Evolutionary conservation across 2,329 filamentous ascomycete genomes (phyloP), one percentile per base, ranked within the genome.

Genomic region (Xylaria sp.): DNA sequence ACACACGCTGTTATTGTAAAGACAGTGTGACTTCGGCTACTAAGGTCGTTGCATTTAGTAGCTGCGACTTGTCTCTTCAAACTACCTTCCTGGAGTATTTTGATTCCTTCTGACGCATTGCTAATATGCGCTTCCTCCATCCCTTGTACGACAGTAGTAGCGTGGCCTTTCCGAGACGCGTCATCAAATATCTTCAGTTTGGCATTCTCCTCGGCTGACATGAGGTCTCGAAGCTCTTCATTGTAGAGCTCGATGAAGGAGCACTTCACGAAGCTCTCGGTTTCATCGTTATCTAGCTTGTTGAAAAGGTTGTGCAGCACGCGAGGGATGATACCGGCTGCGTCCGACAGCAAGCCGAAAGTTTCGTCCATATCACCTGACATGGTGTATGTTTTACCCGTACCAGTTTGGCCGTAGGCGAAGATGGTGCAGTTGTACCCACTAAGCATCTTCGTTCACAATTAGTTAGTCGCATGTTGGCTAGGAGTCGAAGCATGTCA

Each of bases 201-300:
- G 13, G 88, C 85, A 69, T 84, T 88, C 62, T 98, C 94, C 61
- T 99, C 96, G 0, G 86, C 81, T 0, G 95, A 90, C 3, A 98
- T 89, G 40, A 99, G 82, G 79, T 99, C 96, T 50, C 95, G 92
- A 29, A 99, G 86, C 76, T 99, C 96, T 80, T 99, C 96, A 78
- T 99, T 99, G 84, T 99, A 99, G 0, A 99, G 85, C 79, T 99
- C 96, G 76, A 99, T 98, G 77, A 98, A 99, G 0, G 97, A 99
- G 82, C 94, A 98, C 78, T 98, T 98, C 75, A 99, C 94, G 27
- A 91, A 93, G 79, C 91, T 93, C 77, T 99, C 96, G 1, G 87
- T 88, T 25, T 92, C 91, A 51, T 93, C 92, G 25, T 87, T 82
- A 69, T 96, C 92, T 6, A 99, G 88, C 77, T 93, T 95, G 73